Percentiles rank a stretch among this genome's conserved stretches.
phyloP scores from a whole-genome alignment of 73 alveolate genomes.

The Effrenium voratum region DNA sequence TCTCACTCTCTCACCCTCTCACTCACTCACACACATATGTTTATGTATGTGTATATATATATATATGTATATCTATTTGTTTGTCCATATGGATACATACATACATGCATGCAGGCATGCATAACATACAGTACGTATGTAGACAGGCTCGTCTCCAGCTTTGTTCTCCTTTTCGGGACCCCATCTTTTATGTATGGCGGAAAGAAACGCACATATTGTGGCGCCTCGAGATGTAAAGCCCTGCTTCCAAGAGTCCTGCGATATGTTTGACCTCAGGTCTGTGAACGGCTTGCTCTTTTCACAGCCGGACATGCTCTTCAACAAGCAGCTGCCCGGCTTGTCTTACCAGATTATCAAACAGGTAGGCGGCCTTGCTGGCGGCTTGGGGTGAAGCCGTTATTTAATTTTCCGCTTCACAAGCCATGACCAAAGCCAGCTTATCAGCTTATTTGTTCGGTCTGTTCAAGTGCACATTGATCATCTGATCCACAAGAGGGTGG shows the following conservation, averaged over 20 bases:
- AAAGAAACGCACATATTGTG: too few relatives aligned
- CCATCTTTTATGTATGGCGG: too few relatives aligned
- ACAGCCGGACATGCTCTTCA: constrained; percentile 93
- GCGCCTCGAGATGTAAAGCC: too few relatives aligned
- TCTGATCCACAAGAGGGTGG: too few relatives aligned
- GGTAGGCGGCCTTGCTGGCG: neutral
- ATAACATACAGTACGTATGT: too few relatives aligned
- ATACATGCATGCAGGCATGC: neutral
- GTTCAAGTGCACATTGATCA: too few relatives aligned
- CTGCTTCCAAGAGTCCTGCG: too few relatives aligned
- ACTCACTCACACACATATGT: too few relatives aligned
- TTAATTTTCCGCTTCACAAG: neutral
- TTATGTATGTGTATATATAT: neutral
- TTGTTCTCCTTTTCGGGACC: too few relatives aligned
- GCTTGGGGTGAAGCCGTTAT: neutral
- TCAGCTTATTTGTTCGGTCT: too few relatives aligned
- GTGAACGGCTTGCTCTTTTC: constrained; percentile 92
- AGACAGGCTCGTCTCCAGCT: neutral
- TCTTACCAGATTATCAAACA: too few relatives aligned
- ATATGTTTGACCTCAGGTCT: constrained; percentile 57
- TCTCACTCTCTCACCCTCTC: too few relatives aligned
- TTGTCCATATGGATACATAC: neutral
- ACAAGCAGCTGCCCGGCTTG: constrained; percentile 40
- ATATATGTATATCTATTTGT: neutral
- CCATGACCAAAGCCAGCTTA: neutral